A percentile compares a stretch with the other conserved stretches of the same genome.
phyloP scores from a whole-genome alignment of 805 yeast species.

The Metschnikowia chrysomelidarum region DNA sequence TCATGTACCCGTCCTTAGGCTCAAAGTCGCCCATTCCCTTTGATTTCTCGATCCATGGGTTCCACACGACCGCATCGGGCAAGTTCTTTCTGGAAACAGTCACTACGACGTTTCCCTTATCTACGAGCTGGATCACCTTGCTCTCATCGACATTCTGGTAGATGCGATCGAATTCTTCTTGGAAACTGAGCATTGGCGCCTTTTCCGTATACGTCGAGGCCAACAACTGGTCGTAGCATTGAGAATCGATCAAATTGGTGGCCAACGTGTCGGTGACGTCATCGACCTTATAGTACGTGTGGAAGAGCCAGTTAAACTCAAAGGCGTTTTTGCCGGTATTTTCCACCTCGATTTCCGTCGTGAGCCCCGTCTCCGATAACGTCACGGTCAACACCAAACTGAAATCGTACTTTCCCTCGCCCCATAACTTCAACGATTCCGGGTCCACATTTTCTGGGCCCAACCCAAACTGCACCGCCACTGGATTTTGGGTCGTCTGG shows the following conservation, averaged over 20 bases:
- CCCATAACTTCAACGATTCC: slow-evolving; percentile 60
- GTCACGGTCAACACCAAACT: slow-evolving; percentile 72
- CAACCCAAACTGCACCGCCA: slow-evolving; percentile 82
- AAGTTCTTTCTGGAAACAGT: slow-evolving; percentile 64
- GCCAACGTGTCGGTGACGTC: slow-evolving; percentile 80
- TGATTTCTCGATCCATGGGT: slow-evolving; percentile 91
- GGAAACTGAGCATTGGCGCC: slow-evolving; percentile 71
- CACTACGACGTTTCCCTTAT: slow-evolving; percentile 67
- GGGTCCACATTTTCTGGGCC: slow-evolving; percentile 78
- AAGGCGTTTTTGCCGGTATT: slow-evolving; percentile 65
- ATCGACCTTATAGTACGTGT: slow-evolving; percentile 73
- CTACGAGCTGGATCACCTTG: slow-evolving; percentile 64
- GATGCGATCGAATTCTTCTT: slow-evolving; percentile 81
- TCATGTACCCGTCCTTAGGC: slow-evolving; percentile 78
- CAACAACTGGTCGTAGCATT: slow-evolving; percentile 74
- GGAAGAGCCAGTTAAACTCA: slow-evolving; percentile 94
- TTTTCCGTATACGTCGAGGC: slow-evolving; percentile 61
- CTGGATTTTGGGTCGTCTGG: slow-evolving; percentile 62
- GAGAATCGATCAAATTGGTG: slow-evolving; percentile 71
- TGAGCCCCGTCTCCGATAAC: slow-evolving; percentile 49
- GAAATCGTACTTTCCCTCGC: slow-evolving; percentile 57
- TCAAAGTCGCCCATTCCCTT: slow-evolving; percentile 81
- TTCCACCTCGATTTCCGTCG: slow-evolving; percentile 70
- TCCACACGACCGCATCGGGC: slow-evolving; percentile 87
- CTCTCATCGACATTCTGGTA: slow-evolving; percentile 59